A percentile compares a stretch with the other conserved stretches of the same genome.
Evolutionary conservation across 345 rosid species (phyloP).

Genomic region (Pelargonium nanum): DNA sequence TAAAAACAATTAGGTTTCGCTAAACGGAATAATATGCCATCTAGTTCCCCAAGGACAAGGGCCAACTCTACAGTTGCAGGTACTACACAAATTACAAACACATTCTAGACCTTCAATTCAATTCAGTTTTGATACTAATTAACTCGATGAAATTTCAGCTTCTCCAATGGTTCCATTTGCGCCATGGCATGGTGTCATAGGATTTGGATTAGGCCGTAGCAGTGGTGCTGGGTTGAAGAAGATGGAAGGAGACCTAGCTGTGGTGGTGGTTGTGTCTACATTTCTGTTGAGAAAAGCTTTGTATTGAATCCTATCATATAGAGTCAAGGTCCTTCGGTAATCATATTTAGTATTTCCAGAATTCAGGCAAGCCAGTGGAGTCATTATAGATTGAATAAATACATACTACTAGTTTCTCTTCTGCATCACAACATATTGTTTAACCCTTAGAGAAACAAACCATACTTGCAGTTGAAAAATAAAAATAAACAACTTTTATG

Average conservation of each 20-base stretch:
- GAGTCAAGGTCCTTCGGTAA: not conserved
- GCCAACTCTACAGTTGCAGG: conserved; percentile 35
- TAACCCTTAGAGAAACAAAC: no score
- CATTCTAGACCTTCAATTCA: no score
- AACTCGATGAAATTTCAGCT: conserved; percentile 5
- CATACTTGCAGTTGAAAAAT: no score
- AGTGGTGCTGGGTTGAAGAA: not conserved
- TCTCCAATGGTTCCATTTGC: conserved; percentile 7
- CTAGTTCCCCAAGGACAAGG: conserved; percentile 29
- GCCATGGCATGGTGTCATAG: conserved; percentile 4
- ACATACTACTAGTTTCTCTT: no score
- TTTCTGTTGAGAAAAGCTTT: not conserved
- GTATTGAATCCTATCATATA: not conserved
- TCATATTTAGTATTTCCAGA: not conserved
- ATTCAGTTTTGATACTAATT: no score
- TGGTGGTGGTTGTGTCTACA: not conserved
- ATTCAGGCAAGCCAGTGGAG: not conserved
- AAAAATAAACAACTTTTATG: no score
- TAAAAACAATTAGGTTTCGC: conserved; percentile 2
- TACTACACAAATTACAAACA: not conserved
- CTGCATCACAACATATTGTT: no score
- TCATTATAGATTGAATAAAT: not conserved
- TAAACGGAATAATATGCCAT: conserved; percentile 22
- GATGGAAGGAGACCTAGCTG: not conserved
- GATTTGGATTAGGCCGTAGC: not conserved